Conservation (phyloP, 148 eudicot species). For the Cornus controversa region DNA sequence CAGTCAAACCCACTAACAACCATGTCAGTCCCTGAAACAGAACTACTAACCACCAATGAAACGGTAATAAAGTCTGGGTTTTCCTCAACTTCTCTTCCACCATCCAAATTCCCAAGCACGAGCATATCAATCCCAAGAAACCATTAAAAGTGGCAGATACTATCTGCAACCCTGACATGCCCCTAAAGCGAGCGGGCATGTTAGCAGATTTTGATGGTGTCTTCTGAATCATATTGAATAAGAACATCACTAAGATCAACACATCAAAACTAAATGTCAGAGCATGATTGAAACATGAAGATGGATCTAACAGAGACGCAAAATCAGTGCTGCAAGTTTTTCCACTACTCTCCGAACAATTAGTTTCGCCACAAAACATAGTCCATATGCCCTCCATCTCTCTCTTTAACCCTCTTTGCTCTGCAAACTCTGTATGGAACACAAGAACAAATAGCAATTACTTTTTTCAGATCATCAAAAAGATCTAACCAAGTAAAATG, state of each 20-base stretch:
- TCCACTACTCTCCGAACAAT: constrained; percentile 22
- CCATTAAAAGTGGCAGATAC: constrained; percentile 49
- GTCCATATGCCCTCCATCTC: constrained; percentile 38
- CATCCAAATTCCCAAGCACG: constrained; percentile 45
- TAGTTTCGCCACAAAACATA: constrained; percentile 30
- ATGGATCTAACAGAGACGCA: constrained; percentile 37
- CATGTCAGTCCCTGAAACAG: constrained; percentile 56
- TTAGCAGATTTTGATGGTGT: constrained; percentile 22
- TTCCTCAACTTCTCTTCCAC: constrained; percentile 30
- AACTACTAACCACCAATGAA: constrained; percentile 53
- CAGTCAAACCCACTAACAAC: constrained; percentile 40
- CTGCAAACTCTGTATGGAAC: background rate
- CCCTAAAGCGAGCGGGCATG: constrained; percentile 15
- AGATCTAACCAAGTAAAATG: background rate
- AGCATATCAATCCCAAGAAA: constrained; percentile 46
- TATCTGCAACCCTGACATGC: constrained; percentile 36
- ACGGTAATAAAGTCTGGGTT: constrained; percentile 33
- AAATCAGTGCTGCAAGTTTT: constrained; percentile 42
- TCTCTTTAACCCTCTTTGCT: constrained; percentile 8
- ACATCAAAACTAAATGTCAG: constrained; percentile 43
- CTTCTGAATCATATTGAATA: constrained; percentile 32
- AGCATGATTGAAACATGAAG: constrained; percentile 65
- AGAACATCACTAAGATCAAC: constrained; percentile 46
- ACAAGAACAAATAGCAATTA: background rate
- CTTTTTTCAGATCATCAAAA: background rate